These are phyloP conservation scores for Phytopythium oedochilum DNA, from an alignment of 352 stramenopile genomes.

Conservation along the genomic window DNA sequence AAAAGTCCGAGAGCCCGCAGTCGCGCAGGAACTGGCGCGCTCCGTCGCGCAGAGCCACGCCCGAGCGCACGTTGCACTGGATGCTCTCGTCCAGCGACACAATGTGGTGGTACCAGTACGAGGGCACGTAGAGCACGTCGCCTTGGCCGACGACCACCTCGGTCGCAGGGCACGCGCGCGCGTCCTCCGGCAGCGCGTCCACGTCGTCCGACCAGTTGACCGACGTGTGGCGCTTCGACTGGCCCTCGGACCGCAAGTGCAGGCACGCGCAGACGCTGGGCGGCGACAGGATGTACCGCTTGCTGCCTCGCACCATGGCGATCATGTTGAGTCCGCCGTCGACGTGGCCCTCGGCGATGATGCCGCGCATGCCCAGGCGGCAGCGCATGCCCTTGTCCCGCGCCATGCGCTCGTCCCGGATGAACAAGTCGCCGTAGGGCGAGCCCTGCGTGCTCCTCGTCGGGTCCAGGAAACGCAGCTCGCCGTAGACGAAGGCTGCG, in stretches of 20 bases:
- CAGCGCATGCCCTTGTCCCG: slow-evolving; percentile 50
- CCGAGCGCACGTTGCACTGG: slow-evolving; percentile 93
- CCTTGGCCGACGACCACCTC: slow-evolving; percentile 91
- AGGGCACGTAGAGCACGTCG: slow-evolving; percentile 94
- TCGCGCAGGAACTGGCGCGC: slow-evolving; percentile 26
- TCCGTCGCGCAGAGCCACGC: slow-evolving; percentile 27
- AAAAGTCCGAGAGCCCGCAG: slow-evolving; percentile 29
- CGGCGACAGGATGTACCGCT: slow-evolving; percentile 91
- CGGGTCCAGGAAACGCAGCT: slow-evolving; percentile 92
- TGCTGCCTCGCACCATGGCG: slow-evolving; percentile 83
- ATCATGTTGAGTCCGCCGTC: slow-evolving; percentile 94
- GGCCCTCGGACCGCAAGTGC: slow-evolving; percentile 60
- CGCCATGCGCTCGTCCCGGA: slow-evolving; percentile 31
- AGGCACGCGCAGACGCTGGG: slow-evolving; percentile 86
- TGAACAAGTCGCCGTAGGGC: slow-evolving; percentile 50
- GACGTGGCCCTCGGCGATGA: slow-evolving; percentile 93
- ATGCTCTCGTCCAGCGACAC: slow-evolving; percentile 92
- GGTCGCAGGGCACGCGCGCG: slow-evolving; percentile 55
- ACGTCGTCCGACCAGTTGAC: slow-evolving; percentile 91
- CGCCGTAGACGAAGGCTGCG: slow-evolving; percentile 68
- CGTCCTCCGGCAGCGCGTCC: slow-evolving; percentile 16
- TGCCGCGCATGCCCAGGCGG: slow-evolving; percentile 90
- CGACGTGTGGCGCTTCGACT: slow-evolving; percentile 86
- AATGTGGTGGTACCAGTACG: slow-evolving; percentile 96
- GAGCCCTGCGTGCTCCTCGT: slow-evolving; percentile 65